Evolutionary conservation across 2,329 filamentous ascomycete species (phyloP).

Genomic region (Pseudogymnoascus sp.): DNA sequence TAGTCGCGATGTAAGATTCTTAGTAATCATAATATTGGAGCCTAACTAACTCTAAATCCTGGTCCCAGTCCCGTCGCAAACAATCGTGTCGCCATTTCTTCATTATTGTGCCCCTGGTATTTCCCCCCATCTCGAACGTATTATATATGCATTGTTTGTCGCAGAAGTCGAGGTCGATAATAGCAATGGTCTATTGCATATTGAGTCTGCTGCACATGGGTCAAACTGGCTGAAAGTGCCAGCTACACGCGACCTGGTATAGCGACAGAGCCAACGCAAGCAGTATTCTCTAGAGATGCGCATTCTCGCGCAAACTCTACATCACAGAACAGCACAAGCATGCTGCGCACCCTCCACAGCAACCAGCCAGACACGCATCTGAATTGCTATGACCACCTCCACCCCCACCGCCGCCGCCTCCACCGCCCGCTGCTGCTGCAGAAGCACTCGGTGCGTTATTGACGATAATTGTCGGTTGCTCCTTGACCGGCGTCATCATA

Average conservation of each 20-base stretch:
- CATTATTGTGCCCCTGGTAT: neutral
- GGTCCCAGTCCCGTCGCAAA: neutral
- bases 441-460: neutral
- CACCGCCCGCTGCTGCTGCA: neutral
- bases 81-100: neutral
- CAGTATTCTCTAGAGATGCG: neutral
- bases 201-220: neutral
- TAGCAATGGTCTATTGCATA: neutral
- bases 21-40: neutral
- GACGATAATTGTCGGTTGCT: neutral
- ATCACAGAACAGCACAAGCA: neutral
- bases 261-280: neutral
- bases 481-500: neutral
- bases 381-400: neutral
- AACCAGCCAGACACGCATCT: neutral
- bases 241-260: neutral
- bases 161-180: neutral
- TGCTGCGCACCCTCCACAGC: neutral
- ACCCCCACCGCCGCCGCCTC: neutral
- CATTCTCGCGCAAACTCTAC: conserved; percentile 24
- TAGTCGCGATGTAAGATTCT: neutral
- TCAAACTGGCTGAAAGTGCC: neutral
- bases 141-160: neutral
- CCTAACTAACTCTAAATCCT: neutral
- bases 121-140: neutral